Conservation (phyloP, 2,329 filamentous ascomycete species). For the Alternaria ethzedia region DNA sequence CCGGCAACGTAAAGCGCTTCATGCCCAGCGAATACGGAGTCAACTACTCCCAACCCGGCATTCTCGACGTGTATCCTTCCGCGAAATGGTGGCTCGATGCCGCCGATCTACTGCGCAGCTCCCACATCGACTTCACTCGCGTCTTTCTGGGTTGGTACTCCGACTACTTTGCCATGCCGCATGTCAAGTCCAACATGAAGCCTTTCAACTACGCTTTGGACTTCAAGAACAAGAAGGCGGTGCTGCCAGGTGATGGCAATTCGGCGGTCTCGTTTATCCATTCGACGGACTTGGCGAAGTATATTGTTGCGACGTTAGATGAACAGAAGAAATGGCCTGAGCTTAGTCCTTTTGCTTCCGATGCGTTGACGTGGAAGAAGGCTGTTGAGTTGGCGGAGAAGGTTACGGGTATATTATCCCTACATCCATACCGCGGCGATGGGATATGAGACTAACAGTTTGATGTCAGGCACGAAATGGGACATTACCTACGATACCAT, state of each 20-base stretch:
- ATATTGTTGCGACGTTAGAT: slow-evolving; percentile 15
- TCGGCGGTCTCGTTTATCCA: slow-evolving; percentile 14
- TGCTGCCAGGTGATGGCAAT: slow-evolving; percentile 23
- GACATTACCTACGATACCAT: slow-evolving; percentile 15
- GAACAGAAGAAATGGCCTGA: slow-evolving; percentile 43
- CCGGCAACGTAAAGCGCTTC: slow-evolving; percentile 16
- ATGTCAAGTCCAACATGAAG: slow-evolving; percentile 24
- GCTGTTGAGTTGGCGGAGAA: slow-evolving; percentile 54
- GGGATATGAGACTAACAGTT: background rate
- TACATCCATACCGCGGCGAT: background rate
- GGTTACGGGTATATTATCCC: slow-evolving; percentile 38
- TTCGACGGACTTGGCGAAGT: slow-evolving; percentile 23
- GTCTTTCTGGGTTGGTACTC: slow-evolving; percentile 35
- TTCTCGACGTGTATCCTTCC: slow-evolving; percentile 10
- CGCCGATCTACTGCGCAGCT: slow-evolving; percentile 16
- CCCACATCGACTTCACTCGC: slow-evolving; percentile 32
- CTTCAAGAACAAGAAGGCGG: slow-evolving; percentile 16
- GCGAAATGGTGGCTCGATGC: slow-evolving; percentile 17
- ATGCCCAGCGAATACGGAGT: slow-evolving; percentile 26
- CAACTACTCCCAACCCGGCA: slow-evolving; percentile 1
- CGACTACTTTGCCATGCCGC: slow-evolving; percentile 39
- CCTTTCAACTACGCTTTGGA: slow-evolving; percentile 25
- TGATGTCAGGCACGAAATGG: slow-evolving; percentile 13
- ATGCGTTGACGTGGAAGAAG: slow-evolving; percentile 55
- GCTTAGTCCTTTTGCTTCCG: slow-evolving; percentile 45